Evolutionary conservation across 371 early-diverging fungal species (phyloP).

Genomic region (Lichtheimia hyalospora): DNA sequence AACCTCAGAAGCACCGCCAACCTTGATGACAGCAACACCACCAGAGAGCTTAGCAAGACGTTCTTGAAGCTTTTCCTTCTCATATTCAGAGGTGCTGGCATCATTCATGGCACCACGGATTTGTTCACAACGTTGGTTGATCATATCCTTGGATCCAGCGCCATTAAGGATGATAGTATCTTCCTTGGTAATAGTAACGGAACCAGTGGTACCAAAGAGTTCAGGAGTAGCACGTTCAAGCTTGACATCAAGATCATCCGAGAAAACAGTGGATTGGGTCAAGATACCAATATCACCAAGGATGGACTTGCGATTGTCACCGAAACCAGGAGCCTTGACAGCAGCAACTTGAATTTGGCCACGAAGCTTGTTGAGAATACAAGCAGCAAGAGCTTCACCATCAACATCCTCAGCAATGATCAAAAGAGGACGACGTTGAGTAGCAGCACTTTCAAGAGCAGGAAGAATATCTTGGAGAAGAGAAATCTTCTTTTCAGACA

Average conservation of each 20-base stretch:
- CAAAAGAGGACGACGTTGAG: conserved; percentile 93
- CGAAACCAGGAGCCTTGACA: conserved; percentile 98
- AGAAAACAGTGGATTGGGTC: conserved; percentile 93
- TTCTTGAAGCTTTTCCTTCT: conserved; percentile 98
- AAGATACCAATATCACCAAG: conserved; percentile 95
- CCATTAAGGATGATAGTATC: conserved; percentile 97
- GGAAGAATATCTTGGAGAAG: conserved; percentile 93
- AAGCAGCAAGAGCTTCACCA: conserved; percentile 97
- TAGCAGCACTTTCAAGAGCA: conserved; percentile 91
- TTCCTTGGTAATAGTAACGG: conserved; percentile 95
- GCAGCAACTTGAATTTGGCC: conserved; percentile 95
- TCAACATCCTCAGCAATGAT: conserved; percentile 97
- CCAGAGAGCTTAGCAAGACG: conserved; percentile 97
- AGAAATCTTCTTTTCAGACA: conserved; percentile 97
- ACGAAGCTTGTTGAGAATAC: conserved; percentile 97
- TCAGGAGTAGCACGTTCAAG: conserved; percentile 92
- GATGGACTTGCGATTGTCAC: conserved; percentile 98
- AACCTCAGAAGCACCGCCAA: conserved; percentile 96
- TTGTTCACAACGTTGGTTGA: conserved; percentile 94
- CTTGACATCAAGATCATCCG: conserved; percentile 94
- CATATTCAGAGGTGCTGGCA: conserved; percentile 87
- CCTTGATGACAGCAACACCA: conserved; percentile 98
- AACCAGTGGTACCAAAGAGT: conserved; percentile 86
- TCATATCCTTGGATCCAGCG: conserved; percentile 82
- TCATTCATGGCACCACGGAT: conserved; percentile 88